Evolutionary conservation across 106 monocot genomes (phyloP).

Genomic region (Allium cepa): DNA sequence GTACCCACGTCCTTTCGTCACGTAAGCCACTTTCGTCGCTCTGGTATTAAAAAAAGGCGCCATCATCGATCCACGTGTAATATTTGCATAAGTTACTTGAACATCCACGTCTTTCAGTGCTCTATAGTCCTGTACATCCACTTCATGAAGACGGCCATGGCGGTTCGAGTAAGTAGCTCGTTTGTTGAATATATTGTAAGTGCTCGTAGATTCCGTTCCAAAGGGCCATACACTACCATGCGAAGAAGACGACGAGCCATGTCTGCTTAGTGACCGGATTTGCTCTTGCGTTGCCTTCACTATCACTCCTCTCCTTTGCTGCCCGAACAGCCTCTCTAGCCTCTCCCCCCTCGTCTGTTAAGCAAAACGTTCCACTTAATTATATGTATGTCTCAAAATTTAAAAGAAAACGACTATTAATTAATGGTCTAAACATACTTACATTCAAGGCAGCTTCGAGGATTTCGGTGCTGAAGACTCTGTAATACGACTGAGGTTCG

Average conservation of each 20-base stretch:
- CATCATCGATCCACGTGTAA: conserved; percentile 52
- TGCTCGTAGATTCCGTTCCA: conserved; percentile 5
- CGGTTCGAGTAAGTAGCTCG: conserved; percentile 29
- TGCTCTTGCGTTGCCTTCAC: conserved; percentile 45
- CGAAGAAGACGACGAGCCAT: neutral
- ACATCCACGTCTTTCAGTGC: conserved; percentile 39
- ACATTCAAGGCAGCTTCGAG: conserved; percentile 58
- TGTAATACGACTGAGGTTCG: conserved; percentile 31
- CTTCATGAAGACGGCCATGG: conserved; percentile 39
- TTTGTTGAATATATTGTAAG: conserved; percentile 45
- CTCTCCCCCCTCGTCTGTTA: conserved; percentile 29
- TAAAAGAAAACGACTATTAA: neutral
- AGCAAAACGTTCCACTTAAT: neutral
- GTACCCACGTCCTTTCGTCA: conserved; percentile 40
- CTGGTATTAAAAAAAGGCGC: conserved; percentile 49
- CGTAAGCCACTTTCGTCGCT: conserved; percentile 39
- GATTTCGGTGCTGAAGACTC: conserved; percentile 44
- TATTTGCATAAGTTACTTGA: conserved; percentile 43
- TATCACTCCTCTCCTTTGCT: conserved; percentile 33
- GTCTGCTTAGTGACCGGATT: conserved; percentile 26
- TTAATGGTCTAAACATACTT: neutral
- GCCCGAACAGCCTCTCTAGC: conserved; percentile 30
- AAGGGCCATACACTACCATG: conserved; percentile 16
- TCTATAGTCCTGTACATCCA: conserved; percentile 30
- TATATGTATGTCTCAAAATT: neutral